Percentiles rank a stretch among this genome's conserved stretches.
phyloP scores from a whole-genome alignment of 148 eudicot genomes.

The Diospyros kaki region DNA sequence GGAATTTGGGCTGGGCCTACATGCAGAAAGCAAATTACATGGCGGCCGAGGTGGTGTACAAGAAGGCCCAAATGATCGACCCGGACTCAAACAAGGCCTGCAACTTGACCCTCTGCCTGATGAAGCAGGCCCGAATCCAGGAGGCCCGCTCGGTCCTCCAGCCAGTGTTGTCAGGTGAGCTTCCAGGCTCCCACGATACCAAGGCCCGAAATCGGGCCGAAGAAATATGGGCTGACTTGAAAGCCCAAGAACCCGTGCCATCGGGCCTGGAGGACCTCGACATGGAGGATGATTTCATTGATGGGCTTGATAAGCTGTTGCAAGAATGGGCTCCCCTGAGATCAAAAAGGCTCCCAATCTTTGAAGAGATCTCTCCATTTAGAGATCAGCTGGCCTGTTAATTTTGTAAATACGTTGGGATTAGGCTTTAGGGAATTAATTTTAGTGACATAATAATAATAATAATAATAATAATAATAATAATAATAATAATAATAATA shows the following conservation, averaged over 20 bases:
- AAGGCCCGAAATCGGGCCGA: conserved; percentile 50
- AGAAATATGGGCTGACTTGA: conserved; percentile 50
- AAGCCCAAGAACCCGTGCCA: conserved; percentile 32
- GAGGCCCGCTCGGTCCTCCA: conserved; percentile 56
- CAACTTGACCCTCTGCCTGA: conserved; percentile 64
- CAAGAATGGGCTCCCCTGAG: conserved; percentile 43
- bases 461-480: too few species aligned
- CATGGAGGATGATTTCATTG: conserved; percentile 45
- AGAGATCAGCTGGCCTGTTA: conserved; percentile 83
- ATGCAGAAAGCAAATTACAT: conserved; percentile 70
- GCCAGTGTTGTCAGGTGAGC: conserved; percentile 35
- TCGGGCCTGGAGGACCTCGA: conserved; percentile 26
- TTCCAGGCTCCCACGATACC: conserved; percentile 53
- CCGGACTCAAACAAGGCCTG: conserved; percentile 87
- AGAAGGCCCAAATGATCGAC: conserved; percentile 89
- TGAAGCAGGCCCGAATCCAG: conserved; percentile 61
- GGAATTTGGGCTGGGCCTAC: conserved; percentile 92
- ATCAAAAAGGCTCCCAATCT: conserved; percentile 69
- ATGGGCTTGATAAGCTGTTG: conserved; percentile 49
- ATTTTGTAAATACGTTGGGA: background rate
- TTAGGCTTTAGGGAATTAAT: too few species aligned
- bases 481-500: too few species aligned
- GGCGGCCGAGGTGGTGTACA: conserved; percentile 79
- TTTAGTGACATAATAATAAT: too few species aligned
- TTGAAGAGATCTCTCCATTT: conserved; percentile 67